Conservation (phyloP, 768 basidiomycete genomes). For the Kondoa malvinella region DNA sequence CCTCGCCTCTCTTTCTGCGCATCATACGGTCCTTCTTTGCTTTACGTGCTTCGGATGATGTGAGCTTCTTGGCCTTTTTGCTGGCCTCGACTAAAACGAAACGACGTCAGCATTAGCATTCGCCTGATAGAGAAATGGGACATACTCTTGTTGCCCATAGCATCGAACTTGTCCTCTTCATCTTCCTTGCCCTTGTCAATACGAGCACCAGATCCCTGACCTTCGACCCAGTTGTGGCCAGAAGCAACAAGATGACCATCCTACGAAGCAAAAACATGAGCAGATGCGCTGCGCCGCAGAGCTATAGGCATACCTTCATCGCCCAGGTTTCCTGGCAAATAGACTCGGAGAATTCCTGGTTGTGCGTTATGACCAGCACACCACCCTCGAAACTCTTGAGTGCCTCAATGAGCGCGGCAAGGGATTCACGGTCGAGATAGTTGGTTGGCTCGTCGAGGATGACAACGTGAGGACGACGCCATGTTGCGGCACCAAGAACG, state of each 20-base stretch:
- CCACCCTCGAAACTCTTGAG: constrained; percentile 97
- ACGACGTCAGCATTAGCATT: not conserved
- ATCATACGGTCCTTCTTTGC: constrained; percentile 90
- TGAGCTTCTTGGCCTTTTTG: constrained; percentile 26
- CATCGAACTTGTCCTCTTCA: constrained; percentile 81
- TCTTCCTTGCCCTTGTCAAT: constrained; percentile 88
- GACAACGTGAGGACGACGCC: constrained; percentile 96
- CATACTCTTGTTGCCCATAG: constrained; percentile 81
- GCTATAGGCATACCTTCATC: too few species aligned
- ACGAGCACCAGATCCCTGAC: constrained; percentile 81
- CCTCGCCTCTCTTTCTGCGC: constrained; percentile 70
- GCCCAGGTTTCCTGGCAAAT: constrained; percentile 98
- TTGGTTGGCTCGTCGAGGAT: constrained; percentile 61
- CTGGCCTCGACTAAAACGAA: constrained; percentile 19
- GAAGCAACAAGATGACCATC: constrained; percentile 86
- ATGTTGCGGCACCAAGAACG: constrained; percentile 60
- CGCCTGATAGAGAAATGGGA: not conserved
- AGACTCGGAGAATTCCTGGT: constrained; percentile 83
- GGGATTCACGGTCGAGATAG: constrained; percentile 98
- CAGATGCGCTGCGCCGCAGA: too few species aligned
- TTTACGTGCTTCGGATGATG: constrained; percentile 68
- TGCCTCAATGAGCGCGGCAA: constrained; percentile 94
- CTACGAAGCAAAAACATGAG: too few species aligned
- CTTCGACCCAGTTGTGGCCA: constrained; percentile 77
- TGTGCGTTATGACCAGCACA: constrained; percentile 34